Evolutionary conservation across 1,284 basidiomycete genomes (phyloP).

Genomic region (Fomes fomentarius): DNA sequence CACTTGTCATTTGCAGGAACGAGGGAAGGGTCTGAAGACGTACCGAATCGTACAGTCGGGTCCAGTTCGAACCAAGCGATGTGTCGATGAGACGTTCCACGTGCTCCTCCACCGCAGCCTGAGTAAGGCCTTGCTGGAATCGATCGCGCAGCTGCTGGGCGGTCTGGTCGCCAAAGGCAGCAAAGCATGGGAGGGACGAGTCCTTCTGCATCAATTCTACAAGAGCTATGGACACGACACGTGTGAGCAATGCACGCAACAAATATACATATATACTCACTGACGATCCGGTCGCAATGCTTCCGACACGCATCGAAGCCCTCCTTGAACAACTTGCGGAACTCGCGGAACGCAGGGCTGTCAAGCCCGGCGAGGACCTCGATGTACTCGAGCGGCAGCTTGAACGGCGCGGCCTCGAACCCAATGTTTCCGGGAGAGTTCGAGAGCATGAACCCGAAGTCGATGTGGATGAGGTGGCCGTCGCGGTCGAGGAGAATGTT

Average conservation of each 20-base stretch:
- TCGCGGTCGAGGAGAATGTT: slow-evolving; percentile 97
- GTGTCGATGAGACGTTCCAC: slow-evolving; percentile 87
- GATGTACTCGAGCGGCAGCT: slow-evolving; percentile 92
- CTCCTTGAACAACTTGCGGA: slow-evolving; percentile 86
- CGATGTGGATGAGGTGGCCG: slow-evolving; percentile 94
- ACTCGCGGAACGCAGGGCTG: slow-evolving; percentile 81
- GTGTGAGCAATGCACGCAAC: no score
- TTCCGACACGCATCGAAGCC: slow-evolving; percentile 95
- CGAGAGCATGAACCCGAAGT: slow-evolving; percentile 98
- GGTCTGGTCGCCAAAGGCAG: slow-evolving; percentile 89
- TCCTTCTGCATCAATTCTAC: slow-evolving; percentile 99
- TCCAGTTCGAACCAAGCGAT: slow-evolving; percentile 92
- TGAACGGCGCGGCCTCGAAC: slow-evolving; percentile 99
- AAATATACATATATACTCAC: slow-evolving; percentile 48
- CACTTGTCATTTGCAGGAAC: no score
- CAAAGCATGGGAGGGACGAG: slow-evolving; percentile 92
- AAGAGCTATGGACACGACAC: slow-evolving; percentile 56
- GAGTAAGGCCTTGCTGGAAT: slow-evolving; percentile 91
- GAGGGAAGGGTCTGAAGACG: slow-evolving; percentile 30
- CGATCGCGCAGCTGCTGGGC: slow-evolving; percentile 87
- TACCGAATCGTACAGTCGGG: slow-evolving; percentile 89
- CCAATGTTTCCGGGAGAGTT: slow-evolving; percentile 98
- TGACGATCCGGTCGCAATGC: slow-evolving; percentile 96
- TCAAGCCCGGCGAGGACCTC: slow-evolving; percentile 93
- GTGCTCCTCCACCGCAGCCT: slow-evolving; percentile 86